Base-by-base conservation (phyloP, 176 grass and related monocot genomes). In the Themeda triandra region DNA sequence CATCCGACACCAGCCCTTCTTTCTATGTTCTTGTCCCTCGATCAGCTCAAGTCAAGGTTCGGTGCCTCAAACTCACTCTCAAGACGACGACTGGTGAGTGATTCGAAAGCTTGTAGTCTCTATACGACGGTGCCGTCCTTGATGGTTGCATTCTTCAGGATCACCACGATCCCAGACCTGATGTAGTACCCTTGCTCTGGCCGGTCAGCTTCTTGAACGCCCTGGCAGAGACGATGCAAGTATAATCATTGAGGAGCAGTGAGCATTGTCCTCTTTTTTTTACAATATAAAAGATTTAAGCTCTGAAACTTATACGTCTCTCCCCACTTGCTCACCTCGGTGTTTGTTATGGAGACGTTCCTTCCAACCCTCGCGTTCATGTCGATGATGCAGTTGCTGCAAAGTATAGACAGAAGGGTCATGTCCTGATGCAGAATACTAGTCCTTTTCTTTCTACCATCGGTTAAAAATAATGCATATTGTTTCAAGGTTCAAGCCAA, bases 351-450 rank as follows among this genome's bases (percentile, higher is more conserved):
- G 1, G 86, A 2, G 31, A 92, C 89, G 30, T 97, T 83, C 76
- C 79, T 92, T 4, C 94, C 91, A 2, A 97, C 81, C 62, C 89
- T 91, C 4, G 94, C 94, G 42, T 97, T 93, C 91, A 92, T 90
- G 82, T 97, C 94, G 17, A 97, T 93, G 74, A 97, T 97, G 39
- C 94, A 97, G 40, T 92, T 90, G 75, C 94, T 93, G 49, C 28
- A 81, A 66, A 30, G 15, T 8, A 74, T 19, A 0, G 1, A 21
- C 1, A 21, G 18, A 74, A 31, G 15, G 15, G 41, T 72, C 28
- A 73, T 28, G 15, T 17, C 19, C 11, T 23, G 15, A 30, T 27
- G n/a, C 13, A 28, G 14, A 73, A 29, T 30, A 48, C 24, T 30
- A 18, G 15, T 28, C 18, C 10, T 46, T 45, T 24, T 13, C 12